Evolutionary conservation across 345 rosid genomes (phyloP).

Genomic region (Pistacia atlantica): DNA sequence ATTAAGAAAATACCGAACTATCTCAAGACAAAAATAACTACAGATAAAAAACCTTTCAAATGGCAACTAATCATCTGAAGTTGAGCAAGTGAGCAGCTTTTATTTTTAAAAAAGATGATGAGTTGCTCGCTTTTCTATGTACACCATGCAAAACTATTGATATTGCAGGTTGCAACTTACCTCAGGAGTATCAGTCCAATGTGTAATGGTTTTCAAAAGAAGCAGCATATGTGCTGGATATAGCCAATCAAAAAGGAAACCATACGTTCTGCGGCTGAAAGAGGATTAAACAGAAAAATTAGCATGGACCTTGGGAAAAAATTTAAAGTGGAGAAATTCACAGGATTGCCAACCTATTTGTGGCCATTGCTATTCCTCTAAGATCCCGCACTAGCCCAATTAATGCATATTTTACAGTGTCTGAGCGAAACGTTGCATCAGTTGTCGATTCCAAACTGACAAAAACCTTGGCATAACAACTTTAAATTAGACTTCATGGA

Average conservation of each 20-base stretch:
- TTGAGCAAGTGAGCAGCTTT: background rate
- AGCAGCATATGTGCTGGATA: conserved; percentile 96
- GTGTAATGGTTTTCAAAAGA: conserved; percentile 86
- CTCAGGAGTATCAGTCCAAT: conserved; percentile 98
- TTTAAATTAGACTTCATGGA: background rate
- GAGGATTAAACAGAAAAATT: conserved; percentile 23
- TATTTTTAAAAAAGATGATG: too few relatives aligned
- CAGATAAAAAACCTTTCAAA: too few relatives aligned
- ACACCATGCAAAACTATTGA: background rate
- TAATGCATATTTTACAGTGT: conserved; percentile 84
- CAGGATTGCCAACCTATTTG: conserved; percentile 59
- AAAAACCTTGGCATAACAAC: conserved; percentile 53
- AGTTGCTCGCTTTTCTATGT: background rate
- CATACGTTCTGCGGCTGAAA: conserved; percentile 86
- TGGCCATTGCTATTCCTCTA: conserved; percentile 97
- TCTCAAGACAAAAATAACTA: background rate
- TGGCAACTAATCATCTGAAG: background rate
- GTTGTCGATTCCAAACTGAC: conserved; percentile 84
- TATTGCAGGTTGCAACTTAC: conserved; percentile 34
- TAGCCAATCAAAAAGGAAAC: conserved; percentile 95
- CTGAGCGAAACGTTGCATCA: conserved; percentile 83
- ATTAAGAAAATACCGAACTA: background rate
- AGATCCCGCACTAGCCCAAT: conserved; percentile 97
- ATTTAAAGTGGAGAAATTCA: background rate
- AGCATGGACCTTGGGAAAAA: background rate